These are phyloP conservation scores for Ceratocystis destructans DNA, from an alignment of 2,329 filamentous ascomycete genomes.

Conservation along the genomic window DNA sequence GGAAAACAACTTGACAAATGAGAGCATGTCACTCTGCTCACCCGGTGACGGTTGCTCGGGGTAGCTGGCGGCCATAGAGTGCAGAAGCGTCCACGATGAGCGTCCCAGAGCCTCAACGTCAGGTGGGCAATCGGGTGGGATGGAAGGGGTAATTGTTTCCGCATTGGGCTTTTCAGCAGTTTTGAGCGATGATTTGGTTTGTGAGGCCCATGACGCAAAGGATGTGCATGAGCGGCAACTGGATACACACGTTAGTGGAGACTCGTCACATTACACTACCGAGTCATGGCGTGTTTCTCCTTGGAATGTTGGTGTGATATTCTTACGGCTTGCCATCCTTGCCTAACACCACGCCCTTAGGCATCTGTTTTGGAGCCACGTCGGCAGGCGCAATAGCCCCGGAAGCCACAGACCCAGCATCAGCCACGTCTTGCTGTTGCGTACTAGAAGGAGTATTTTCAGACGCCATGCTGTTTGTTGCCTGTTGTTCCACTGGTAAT, in stretches of 20 bases:
- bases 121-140: conserved; percentile 62
- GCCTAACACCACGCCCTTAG: conserved; percentile 61
- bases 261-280: background rate
- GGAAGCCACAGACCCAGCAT: background rate
- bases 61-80: conserved; percentile 80
- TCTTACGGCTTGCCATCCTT: conserved; percentile 75
- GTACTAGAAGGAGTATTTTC: background rate
- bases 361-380: conserved; percentile 39
- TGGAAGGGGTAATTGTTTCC: conserved; percentile 22
- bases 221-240: conserved; percentile 63
- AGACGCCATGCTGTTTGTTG: background rate
- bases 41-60: conserved; percentile 51
- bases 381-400: conserved; percentile 13
- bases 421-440: background rate
- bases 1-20: conserved; percentile 69
- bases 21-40: conserved; percentile 62
- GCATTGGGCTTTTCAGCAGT: conserved; percentile 25
- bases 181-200: conserved; percentile 33
- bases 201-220: conserved; percentile 47
- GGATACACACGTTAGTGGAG: conserved; percentile 8
- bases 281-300: background rate
- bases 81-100: conserved; percentile 83
- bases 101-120: conserved; percentile 81
- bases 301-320: conserved; percentile 4
- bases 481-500: background rate